phyloP scores from a whole-genome alignment of 352 stramenopile genomes.

The Hyaloperonospora arabidopsidis region DNA sequence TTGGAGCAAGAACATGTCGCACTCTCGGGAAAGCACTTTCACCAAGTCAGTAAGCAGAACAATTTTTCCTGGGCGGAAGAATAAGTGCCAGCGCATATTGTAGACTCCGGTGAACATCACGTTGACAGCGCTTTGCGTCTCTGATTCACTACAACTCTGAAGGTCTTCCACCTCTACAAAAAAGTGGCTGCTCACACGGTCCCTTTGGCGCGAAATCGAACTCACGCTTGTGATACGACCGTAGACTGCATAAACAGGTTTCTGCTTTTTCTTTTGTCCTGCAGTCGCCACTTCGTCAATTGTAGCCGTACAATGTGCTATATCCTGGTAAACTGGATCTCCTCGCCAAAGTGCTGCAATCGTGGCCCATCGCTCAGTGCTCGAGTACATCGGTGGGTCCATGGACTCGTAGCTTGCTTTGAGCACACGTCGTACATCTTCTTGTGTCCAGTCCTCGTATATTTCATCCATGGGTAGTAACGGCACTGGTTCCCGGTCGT shows the following conservation, averaged over 20 bases:
- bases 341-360: slow-evolving; percentile 1
- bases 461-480: slow-evolving; percentile 1
- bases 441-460: slow-evolving; percentile 9
- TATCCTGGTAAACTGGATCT: not conserved
- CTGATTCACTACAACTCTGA: not conserved
- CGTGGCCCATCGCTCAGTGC: slow-evolving; percentile 20
- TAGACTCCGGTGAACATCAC: slow-evolving; percentile 41
- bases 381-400: slow-evolving; percentile 44
- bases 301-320: not conserved
- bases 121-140: slow-evolving; percentile 32
- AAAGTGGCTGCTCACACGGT: slow-evolving; percentile 38
- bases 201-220: slow-evolving; percentile 41
- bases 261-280: slow-evolving; percentile 28
- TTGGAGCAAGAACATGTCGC: slow-evolving; percentile 56
- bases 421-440: slow-evolving; percentile 25
- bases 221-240: slow-evolving; percentile 47
- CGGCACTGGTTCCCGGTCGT: slow-evolving; percentile 14
- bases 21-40: slow-evolving; percentile 58
- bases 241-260: slow-evolving; percentile 34
- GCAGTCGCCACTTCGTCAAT: not conserved
- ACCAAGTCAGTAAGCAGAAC: slow-evolving; percentile 54
- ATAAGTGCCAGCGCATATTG: slow-evolving; percentile 37
- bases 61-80: slow-evolving; percentile 33
- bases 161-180: slow-evolving; percentile 53
- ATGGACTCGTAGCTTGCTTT: slow-evolving; percentile 25